A percentile compares a stretch with the other conserved stretches of the same genome.
Evolutionary conservation across 2,329 filamentous ascomycete genomes (phyloP).

Genomic region (Exophiala bonariae): DNA sequence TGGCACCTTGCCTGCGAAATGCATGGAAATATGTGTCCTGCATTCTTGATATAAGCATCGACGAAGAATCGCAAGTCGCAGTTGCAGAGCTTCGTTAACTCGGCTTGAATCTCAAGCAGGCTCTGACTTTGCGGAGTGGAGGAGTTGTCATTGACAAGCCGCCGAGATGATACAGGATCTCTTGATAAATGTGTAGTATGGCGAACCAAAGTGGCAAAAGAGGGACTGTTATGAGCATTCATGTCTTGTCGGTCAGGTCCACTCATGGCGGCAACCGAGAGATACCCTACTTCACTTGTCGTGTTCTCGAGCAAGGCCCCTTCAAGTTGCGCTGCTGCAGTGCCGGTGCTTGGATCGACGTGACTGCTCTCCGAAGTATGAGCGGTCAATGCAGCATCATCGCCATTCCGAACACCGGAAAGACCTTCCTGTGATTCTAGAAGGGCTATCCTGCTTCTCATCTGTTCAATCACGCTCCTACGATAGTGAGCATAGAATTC

Average conservation of each 20-base stretch:
- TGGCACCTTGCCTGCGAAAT: background rate
- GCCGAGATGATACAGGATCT: too few species aligned
- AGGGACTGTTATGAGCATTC: background rate
- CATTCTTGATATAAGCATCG: background rate
- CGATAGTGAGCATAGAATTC: too few species aligned
- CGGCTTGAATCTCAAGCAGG: background rate
- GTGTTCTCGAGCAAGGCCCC: too few species aligned
- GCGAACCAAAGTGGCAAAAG: conserved; percentile 1
- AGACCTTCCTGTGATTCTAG: too few species aligned
- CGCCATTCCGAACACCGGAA: too few species aligned
- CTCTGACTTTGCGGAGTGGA: background rate
- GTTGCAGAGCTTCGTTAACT: background rate
- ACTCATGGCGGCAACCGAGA: conserved; percentile 8
- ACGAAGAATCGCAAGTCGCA: background rate
- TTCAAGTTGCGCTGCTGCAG: background rate
- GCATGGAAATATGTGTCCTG: background rate
- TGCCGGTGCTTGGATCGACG: too few species aligned
- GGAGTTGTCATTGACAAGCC: background rate
- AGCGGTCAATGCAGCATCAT: too few species aligned
- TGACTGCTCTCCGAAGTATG: too few species aligned
- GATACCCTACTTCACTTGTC: conserved; percentile 5
- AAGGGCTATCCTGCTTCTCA: too few species aligned
- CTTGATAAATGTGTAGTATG: background rate
- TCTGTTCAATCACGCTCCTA: background rate
- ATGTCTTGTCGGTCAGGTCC: conserved; percentile 1